phyloP scores from a whole-genome alignment of 108 stramenopile genomes.

The Mediolabrus comicus region DNA sequence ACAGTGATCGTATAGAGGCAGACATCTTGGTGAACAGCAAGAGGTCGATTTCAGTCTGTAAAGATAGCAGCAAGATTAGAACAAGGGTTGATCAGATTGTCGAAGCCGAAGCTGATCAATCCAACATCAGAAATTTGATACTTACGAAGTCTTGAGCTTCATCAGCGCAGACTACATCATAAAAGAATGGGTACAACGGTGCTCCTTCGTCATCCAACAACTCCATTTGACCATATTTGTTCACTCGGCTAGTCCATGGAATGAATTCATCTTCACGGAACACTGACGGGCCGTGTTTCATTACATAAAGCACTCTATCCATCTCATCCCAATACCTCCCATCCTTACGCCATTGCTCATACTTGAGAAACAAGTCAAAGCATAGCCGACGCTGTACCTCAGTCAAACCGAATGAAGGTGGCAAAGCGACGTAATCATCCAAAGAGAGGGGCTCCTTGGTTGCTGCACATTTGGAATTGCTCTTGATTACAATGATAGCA shows the following conservation, averaged over 20 bases:
- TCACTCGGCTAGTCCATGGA: conserved; percentile 1
- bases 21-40: conserved; percentile 5
- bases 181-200: conserved; percentile 10
- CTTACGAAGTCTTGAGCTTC: conserved; percentile 12
- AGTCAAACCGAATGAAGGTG: not conserved
- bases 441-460: conserved; percentile 7
- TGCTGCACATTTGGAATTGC: not conserved
- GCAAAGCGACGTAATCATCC: conserved; percentile 4
- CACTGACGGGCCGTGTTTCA: not conserved
- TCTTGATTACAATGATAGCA: conserved; percentile 11
- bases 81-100: not conserved
- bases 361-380: conserved; percentile 1
- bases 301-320: conserved; percentile 14
- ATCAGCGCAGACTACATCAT: conserved; percentile 9
- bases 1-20: conserved; percentile 1
- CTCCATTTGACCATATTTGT: conserved; percentile 5
- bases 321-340: conserved; percentile 7
- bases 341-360: not conserved
- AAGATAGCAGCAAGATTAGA: not conserved
- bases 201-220: conserved; percentile 9
- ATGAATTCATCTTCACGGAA: conserved; percentile 8
- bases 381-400: not conserved
- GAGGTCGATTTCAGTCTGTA: conserved; percentile 7
- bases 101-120: no score
- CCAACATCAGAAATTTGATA: not conserved